These are phyloP conservation scores for Handroanthus guayacan DNA, from an alignment of 257 asterid genomes.

Conservation along the genomic window DNA sequence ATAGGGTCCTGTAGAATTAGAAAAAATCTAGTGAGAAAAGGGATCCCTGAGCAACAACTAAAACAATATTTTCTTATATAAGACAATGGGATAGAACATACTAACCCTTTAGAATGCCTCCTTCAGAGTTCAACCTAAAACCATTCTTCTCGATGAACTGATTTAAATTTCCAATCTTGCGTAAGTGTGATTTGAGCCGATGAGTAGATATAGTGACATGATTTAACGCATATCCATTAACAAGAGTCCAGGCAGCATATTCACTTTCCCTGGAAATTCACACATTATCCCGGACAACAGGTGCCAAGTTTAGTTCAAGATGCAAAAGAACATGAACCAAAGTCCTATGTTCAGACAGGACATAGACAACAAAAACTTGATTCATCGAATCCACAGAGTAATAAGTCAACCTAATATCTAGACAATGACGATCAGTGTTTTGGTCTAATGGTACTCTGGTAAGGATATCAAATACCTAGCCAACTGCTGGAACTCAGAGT, in stretches of 20 bases:
- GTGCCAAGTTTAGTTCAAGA: neutral
- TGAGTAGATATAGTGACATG: constrained; percentile 90
- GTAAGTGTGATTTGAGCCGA: constrained; percentile 72
- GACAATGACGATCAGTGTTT: neutral
- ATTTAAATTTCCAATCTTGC: constrained; percentile 61
- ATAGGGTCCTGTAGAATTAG: too few species aligned
- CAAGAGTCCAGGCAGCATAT: constrained; percentile 98
- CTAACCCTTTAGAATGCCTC: constrained; percentile 90
- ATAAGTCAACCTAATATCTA: neutral
- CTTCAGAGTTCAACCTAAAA: constrained; percentile 88
- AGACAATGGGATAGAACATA: constrained; percentile 24
- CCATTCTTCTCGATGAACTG: constrained; percentile 84
- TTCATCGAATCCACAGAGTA: neutral
- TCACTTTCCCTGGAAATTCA: constrained; percentile 84
- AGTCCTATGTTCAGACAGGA: neutral
- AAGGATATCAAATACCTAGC: constrained; percentile 56
- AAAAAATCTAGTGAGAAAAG: neutral
- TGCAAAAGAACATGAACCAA: neutral
- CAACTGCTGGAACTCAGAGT: constrained; percentile 74
- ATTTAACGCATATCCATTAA: constrained; percentile 84
- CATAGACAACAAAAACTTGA: neutral
- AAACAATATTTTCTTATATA: neutral
- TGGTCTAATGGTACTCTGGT: neutral
- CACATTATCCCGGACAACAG: constrained; percentile 11
- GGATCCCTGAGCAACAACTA: neutral